phyloP scores from a whole-genome alignment of 228 moss, liverwort and hornwort genomes.

The Sphagnum fallax region DNA sequence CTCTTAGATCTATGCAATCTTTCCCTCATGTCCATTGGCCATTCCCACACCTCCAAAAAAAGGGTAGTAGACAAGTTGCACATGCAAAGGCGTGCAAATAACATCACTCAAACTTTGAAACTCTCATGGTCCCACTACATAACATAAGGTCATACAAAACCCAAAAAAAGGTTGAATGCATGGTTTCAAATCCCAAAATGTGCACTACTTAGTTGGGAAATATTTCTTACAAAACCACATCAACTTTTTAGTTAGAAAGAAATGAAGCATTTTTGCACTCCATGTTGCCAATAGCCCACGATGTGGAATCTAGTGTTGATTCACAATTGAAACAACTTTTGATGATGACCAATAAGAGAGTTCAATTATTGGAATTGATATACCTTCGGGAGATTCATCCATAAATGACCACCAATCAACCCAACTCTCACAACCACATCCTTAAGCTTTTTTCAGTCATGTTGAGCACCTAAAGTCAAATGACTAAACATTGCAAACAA shows the following conservation, averaged over 20 bases:
- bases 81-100: constrained; percentile 38
- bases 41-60: constrained; percentile 74
- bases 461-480: constrained; percentile 63
- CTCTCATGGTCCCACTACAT: constrained; percentile 89
- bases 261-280: too few species aligned
- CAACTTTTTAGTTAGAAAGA: too few species aligned
- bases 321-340: constrained; percentile 29
- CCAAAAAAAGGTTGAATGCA: too few species aligned
- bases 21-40: constrained; percentile 54
- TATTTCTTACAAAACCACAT: too few species aligned
- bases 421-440: constrained; percentile 94
- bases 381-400: constrained; percentile 92
- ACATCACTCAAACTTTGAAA: constrained; percentile 90
- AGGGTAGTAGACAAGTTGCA: constrained; percentile 88
- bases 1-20: constrained; percentile 46
- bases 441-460: constrained; percentile 91
- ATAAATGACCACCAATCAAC: constrained; percentile 81
- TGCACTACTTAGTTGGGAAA: too few species aligned
- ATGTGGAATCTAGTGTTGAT: too few species aligned
- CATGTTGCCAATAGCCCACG: too few species aligned
- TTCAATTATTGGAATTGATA: constrained; percentile 81
- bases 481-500: too few species aligned
- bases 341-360: constrained; percentile 18
- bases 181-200: too few species aligned
- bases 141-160: constrained; percentile 55